Evolutionary conservation across 108 stramenopile species (phyloP), one percentile per base, ranked within the genome.

Genomic region (Skeletonema potamos): DNA sequence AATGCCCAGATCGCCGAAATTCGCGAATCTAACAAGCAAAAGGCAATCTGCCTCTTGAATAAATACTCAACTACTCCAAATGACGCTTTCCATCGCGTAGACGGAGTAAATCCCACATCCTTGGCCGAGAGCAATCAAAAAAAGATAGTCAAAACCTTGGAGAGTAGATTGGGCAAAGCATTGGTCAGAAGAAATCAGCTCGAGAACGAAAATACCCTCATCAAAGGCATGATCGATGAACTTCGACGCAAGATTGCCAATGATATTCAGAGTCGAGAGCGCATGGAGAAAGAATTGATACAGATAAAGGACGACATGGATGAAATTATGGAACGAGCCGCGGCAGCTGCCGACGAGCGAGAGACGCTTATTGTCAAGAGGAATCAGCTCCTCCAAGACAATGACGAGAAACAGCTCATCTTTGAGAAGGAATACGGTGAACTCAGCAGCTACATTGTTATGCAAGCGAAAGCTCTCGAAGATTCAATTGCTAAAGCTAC

Each of bases 91-190:
- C 66, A 82, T 68, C 36, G 87, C 33, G 89, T 88, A 30, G 91
- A 92, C 66, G 91, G 91, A 22, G 55, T 85, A 13, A 81, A 89
- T 58, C 87, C 88, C 8, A 82, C 83, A 24, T 72, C 81, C 32
- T 58, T 85, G 27, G 91, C 89, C 12, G 86, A 90, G 67, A 55
- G 56, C 27, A 89, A 90, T 60, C 89, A 89, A 61, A 84, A 64
- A 70, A 92, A 89, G 62, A 72, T 87, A 22, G 69, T 90, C 54
- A 65, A 71, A 10, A 87, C 76, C 18, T 58, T 90, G 62, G 91
- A 92, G 73, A 75, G 84, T 28, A 79, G 89, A 54, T 59, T 90
- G 30, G 86, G 89, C 62, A 88, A 86, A 70, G 79, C 80, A 32
- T 15, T 87, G 57, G 72, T 85, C 30, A 66, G 91, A 22, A 70